Percentiles rank a stretch among this genome's conserved stretches.
These are phyloP conservation scores for Metschnikowia similis DNA, from an alignment of 805 yeast species.

Conservation along the genomic window DNA sequence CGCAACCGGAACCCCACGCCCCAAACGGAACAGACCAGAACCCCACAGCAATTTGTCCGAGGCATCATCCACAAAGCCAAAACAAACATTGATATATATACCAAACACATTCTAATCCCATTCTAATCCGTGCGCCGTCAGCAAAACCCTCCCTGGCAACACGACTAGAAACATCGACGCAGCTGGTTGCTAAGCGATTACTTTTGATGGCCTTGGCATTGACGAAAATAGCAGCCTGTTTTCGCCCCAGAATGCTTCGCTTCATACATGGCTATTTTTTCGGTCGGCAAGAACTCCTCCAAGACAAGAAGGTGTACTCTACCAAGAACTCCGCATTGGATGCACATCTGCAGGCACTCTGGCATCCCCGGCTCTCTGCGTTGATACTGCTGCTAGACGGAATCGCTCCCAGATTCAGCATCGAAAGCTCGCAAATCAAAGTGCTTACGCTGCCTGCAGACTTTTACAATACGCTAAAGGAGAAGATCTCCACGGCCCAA, in stretches of 20 bases:
- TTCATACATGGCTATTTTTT: slow-evolving; percentile 17
- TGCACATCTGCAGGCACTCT: slow-evolving; percentile 19
- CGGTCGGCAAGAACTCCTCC: slow-evolving; percentile 11
- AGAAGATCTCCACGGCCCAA: slow-evolving; percentile 59
- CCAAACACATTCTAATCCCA: neutral
- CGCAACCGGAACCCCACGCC: too few species aligned
- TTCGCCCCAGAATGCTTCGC: slow-evolving; percentile 18
- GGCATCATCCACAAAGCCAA: neutral
- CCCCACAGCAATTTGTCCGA: neutral
- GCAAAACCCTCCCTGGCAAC: neutral
- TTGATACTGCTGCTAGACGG: slow-evolving; percentile 53
- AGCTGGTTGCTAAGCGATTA: neutral
- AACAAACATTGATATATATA: neutral
- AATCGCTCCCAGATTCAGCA: slow-evolving; percentile 63
- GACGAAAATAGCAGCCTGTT: slow-evolving; percentile 1
- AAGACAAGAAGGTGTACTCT: slow-evolving; percentile 14
- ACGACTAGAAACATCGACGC: neutral
- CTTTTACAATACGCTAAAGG: slow-evolving; percentile 65
- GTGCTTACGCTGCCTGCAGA: slow-evolving; percentile 61
- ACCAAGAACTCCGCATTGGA: slow-evolving; percentile 26
- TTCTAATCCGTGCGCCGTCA: neutral
- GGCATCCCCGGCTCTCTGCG: slow-evolving; percentile 42
- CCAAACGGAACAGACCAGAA: too few species aligned
- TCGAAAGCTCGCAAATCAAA: slow-evolving; percentile 52
- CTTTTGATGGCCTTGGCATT: slow-evolving; percentile 4